These are phyloP conservation scores for Aspergillus sparsus DNA, from an alignment of 495 filamentous ascomycete genomes.

Conservation along the genomic window DNA sequence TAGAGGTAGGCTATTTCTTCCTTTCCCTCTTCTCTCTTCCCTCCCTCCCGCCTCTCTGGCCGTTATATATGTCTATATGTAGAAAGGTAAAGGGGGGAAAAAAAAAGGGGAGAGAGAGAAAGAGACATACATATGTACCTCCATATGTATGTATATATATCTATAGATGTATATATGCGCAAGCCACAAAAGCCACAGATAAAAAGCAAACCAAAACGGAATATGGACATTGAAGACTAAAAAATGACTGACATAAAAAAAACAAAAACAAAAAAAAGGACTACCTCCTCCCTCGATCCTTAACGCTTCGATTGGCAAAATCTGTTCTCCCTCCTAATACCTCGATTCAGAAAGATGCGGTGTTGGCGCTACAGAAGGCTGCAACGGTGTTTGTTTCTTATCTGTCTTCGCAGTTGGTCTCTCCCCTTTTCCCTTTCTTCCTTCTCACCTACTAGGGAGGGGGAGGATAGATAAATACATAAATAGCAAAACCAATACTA, in stretches of 20 bases:
- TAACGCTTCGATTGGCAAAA: slow-evolving; percentile 90
- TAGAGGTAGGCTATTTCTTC: slow-evolving; percentile 37
- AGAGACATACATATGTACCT: background rate
- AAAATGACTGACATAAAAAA: too few relatives aligned
- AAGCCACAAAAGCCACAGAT: background rate
- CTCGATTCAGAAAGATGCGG: slow-evolving; percentile 89
- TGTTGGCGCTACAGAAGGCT: slow-evolving; percentile 86
- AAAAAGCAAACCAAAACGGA: slow-evolving; percentile 11
- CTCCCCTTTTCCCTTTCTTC: slow-evolving; percentile 11
- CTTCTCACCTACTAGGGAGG: background rate
- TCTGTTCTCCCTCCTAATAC: slow-evolving; percentile 96
- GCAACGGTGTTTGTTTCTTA: slow-evolving; percentile 95
- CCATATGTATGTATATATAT: too few relatives aligned
- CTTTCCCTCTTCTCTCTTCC: background rate
- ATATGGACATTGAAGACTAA: too few relatives aligned
- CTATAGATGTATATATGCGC: too few relatives aligned
- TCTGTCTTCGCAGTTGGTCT: slow-evolving; percentile 73
- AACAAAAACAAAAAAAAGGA: slow-evolving; percentile 56
- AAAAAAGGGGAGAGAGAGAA: slow-evolving; percentile 7
- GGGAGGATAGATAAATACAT: background rate
- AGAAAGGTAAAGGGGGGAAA: too few relatives aligned
- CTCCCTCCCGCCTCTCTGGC: background rate
- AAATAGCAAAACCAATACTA: background rate
- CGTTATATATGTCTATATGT: background rate
- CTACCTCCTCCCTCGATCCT: slow-evolving; percentile 87